Evolutionary conservation across 2,329 filamentous ascomycete species (phyloP), one percentile per base, ranked within the genome.

Genomic region (Allantophomopsis cytisporea): DNA sequence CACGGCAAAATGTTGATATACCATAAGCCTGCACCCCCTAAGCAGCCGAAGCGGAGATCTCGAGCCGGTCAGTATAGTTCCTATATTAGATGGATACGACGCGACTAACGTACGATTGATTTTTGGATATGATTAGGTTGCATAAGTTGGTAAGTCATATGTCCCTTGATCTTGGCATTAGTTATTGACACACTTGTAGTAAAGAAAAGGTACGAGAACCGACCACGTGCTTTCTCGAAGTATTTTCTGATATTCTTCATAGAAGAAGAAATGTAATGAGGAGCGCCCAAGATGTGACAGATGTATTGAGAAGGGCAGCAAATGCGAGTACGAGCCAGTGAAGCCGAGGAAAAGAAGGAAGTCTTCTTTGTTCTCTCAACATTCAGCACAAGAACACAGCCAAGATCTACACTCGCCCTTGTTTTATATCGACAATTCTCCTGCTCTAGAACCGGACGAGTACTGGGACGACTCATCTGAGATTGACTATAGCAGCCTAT

Each of bases 31-130:
- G 72, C 72, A 42, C 55, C 64, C 36, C 69, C 72, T n/a, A 76
- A 74, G 56, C 59, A 64, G 35, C 72, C 72, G 23, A 77, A 76
- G 57, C 66, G 61, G 50, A 64, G 73, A 40, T 76, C 73, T n/a
- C 63, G 72, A 59, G 66, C 69, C 53, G 71, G 71, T 75, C 57
- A 60, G 67, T 34, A 21, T 15, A 37, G 4, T 23, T 32, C 31
- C 36, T 12, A 7, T n/a, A 32, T 36, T 6, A n/a, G 14, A 31
- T 20, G 12, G 15, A 36, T 14, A 23, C 23, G 11, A 28, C 23
- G 11, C 30, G 31, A 23, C 17, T 18, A 42, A 37, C 15, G 32
- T 4, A 16, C 33, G 14, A 4, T 31, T 8, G 21, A n/a, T 28
- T 31, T 18, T 30, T 14, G 14, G 38, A 39, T 43, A 54, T 13